Conservation (phyloP, 495 filamentous ascomycete genomes). For the Hypoxylon intermedium region DNA sequence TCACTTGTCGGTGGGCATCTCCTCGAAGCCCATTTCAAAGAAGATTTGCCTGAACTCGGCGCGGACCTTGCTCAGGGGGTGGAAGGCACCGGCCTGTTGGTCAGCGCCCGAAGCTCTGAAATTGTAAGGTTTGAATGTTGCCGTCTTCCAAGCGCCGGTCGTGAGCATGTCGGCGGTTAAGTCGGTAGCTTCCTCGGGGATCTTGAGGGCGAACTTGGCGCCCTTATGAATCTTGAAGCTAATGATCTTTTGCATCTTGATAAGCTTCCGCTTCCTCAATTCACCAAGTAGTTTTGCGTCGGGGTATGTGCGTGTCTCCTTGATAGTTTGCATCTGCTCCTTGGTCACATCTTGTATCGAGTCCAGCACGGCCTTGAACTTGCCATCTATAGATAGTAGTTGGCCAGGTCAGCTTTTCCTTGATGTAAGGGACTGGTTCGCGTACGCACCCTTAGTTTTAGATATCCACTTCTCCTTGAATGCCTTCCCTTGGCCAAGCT, state of each 20-base stretch:
- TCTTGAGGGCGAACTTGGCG: slow-evolving; percentile 80
- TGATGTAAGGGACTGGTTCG: neutral
- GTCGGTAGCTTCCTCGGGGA: slow-evolving; percentile 93
- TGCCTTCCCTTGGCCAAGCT: slow-evolving; percentile 92
- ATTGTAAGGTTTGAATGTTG: slow-evolving; percentile 94
- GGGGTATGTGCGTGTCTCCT: slow-evolving; percentile 68
- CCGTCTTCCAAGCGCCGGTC: slow-evolving; percentile 81
- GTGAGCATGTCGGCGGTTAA: slow-evolving; percentile 91
- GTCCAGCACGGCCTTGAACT: slow-evolving; percentile 42
- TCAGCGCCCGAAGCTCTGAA: slow-evolving; percentile 88
- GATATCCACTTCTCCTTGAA: slow-evolving; percentile 97
- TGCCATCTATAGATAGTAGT: slow-evolving; percentile 12
- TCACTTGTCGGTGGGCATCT: slow-evolving; percentile 78
- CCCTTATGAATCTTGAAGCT: slow-evolving; percentile 84
- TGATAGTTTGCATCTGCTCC: slow-evolving; percentile 73
- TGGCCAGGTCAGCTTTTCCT: slow-evolving; percentile 16
- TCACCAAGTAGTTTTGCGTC: slow-evolving; percentile 78
- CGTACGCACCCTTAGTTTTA: slow-evolving; percentile 74
- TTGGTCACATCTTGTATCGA: slow-evolving; percentile 80
- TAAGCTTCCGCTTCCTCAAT: slow-evolving; percentile 86
- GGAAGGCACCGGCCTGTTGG: slow-evolving; percentile 82
- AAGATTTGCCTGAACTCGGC: slow-evolving; percentile 95
- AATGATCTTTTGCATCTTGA: slow-evolving; percentile 82
- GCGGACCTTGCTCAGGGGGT: slow-evolving; percentile 94
- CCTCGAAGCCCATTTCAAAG: slow-evolving; percentile 89